Evolutionary conservation across 495 filamentous ascomycete genomes (phyloP), one percentile per base, ranked within the genome.

Genomic region (Haplographium delicatum): DNA sequence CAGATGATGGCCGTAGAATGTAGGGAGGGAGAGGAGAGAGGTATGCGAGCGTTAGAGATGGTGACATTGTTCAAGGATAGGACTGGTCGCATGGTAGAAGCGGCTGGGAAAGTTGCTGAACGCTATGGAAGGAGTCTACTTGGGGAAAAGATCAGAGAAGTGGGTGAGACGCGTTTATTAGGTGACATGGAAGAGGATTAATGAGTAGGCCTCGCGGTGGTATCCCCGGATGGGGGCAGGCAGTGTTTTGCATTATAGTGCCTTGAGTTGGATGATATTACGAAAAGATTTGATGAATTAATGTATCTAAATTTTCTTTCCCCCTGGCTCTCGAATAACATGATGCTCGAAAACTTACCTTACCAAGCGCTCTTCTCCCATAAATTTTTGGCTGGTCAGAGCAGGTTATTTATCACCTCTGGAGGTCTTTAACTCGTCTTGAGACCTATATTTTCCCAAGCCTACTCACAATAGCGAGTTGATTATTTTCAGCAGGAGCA

Each of bases 1-100:
- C 91, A 96, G 72, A 76, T 98, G 63, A 72, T 98, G 64, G 90
- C 88, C 25, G 72, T 83, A 20, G 93, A 96, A 72, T 96, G 93
- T 64, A 80, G 88, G 54, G 89, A 89, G 56, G 89, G 89, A 28
- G 94, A 97, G 63, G 90, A 95, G 35, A 73, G 84, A 13, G 93
- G 91, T 2, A 95, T 94, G 88, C 89, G 91, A 59, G 93, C 93
- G 6, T 70, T 98, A 24, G 94, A 98, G 67, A 57, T 77, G 40
- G 90, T 91, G 2, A 69, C 72, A 48, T 69, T 95, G 62, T 81
- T 96, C 82, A 73, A 74, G 31, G 88, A 95, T 64, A 70, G 78
- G 31, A 84, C 74, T 49, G 89, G 89, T 19, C 83, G 83, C 64
- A 94, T 94, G 86, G 61, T 91, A 18, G 88, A 93, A 62, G 85